Evolutionary conservation across 352 stramenopile species (phyloP).

Genomic region (Aphanomyces astaci): DNA sequence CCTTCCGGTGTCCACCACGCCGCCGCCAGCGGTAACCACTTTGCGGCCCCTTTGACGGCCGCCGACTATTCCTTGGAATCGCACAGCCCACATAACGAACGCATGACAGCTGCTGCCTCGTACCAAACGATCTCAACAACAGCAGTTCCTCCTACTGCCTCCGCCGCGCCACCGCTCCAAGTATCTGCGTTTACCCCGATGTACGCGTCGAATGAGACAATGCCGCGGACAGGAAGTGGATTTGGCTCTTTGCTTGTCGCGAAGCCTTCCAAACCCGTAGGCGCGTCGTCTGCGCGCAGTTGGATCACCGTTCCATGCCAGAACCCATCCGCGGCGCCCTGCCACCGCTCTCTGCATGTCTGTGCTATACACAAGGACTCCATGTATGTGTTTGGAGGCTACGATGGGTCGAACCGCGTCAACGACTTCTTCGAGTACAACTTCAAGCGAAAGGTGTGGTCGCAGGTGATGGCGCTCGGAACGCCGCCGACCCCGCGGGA

Average conservation of each 20-base stretch:
- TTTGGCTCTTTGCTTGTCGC: constrained; percentile 30
- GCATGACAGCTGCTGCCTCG: constrained; percentile 23
- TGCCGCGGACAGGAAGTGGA: constrained; percentile 25
- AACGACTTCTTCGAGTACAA: constrained; percentile 94
- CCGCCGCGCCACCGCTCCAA: background rate
- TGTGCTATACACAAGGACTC: constrained; percentile 86
- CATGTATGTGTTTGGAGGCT: constrained; percentile 91
- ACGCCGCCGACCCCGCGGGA: constrained; percentile 84
- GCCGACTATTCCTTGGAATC: constrained; percentile 21
- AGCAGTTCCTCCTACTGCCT: background rate
- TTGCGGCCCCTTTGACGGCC: constrained; percentile 3
- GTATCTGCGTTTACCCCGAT: background rate
- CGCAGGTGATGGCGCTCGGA: constrained; percentile 54
- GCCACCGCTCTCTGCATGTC: constrained; percentile 90
- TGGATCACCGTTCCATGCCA: constrained; percentile 72
- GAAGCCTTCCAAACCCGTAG: constrained; percentile 9
- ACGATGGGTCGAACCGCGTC: constrained; percentile 87
- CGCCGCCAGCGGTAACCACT: background rate
- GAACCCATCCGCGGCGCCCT: constrained; percentile 77
- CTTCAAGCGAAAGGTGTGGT: constrained; percentile 78
- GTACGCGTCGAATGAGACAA: constrained; percentile 18
- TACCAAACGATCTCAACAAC: constrained; percentile 26
- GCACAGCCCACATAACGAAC: constrained; percentile 5
- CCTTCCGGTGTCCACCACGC: background rate
- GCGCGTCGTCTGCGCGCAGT: constrained; percentile 37